These are phyloP conservation scores for Xanthoceras sorbifolium DNA, from an alignment of 345 rosid genomes.

Conservation along the genomic window DNA sequence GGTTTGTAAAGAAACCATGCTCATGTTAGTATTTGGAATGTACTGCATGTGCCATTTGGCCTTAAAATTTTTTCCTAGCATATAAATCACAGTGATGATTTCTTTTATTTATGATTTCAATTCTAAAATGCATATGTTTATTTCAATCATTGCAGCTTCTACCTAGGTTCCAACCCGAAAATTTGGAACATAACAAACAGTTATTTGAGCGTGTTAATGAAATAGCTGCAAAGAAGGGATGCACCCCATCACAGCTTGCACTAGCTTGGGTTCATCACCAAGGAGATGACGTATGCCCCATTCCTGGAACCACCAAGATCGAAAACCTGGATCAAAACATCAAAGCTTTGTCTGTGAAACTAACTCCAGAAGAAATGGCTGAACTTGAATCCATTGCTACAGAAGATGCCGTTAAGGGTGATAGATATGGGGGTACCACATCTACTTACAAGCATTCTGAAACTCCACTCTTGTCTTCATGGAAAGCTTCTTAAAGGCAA, in stretches of 20 bases:
- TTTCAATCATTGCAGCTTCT: slow-evolving; percentile 32
- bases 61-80: not conserved
- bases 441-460: slow-evolving; percentile 38
- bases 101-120: not conserved
- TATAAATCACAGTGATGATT: not conserved
- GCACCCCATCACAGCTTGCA: slow-evolving; percentile 71
- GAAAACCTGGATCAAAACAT: slow-evolving; percentile 44
- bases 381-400: slow-evolving; percentile 34
- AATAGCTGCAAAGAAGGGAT: slow-evolving; percentile 50
- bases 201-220: slow-evolving; percentile 46
- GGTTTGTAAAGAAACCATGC: slow-evolving; percentile 29
- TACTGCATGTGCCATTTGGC: not conserved
- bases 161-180: slow-evolving; percentile 68
- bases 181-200: slow-evolving; percentile 46
- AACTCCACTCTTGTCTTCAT: slow-evolving; percentile 61
- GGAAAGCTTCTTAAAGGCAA: too few species aligned
- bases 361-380: slow-evolving; percentile 26
- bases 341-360: slow-evolving; percentile 25
- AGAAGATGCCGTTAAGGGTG: slow-evolving; percentile 26
- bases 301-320: slow-evolving; percentile 63
- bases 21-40: not conserved
- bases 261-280: slow-evolving; percentile 75
- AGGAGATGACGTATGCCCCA: slow-evolving; percentile 65
- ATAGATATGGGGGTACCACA: slow-evolving; percentile 18
- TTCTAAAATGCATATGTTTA: not conserved